phyloP scores from a whole-genome alignment of 2,329 filamentous ascomycete genomes.

The Calonectria pauciramosa region DNA sequence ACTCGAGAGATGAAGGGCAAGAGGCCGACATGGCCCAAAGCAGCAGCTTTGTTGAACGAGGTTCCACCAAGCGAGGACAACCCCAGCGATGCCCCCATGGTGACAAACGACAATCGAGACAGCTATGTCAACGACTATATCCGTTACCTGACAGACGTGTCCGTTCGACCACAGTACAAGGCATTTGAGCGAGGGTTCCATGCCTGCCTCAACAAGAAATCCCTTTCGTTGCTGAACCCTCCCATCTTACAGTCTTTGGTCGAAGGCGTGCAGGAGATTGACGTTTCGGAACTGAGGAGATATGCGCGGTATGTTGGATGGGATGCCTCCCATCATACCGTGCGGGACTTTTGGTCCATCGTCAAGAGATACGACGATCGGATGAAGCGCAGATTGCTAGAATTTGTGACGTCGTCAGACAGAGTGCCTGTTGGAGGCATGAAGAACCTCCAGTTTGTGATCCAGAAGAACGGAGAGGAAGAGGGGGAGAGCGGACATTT shows the following conservation, averaged over 20 bases:
- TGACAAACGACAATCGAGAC: constrained; percentile 84
- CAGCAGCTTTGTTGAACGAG: constrained; percentile 49
- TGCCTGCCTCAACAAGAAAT: constrained; percentile 78
- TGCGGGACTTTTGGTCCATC: constrained; percentile 88
- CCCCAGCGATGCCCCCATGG: constrained; percentile 73
- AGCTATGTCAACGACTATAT: constrained; percentile 89
- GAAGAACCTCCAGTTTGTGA: constrained; percentile 83
- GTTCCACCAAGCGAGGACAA: constrained; percentile 45
- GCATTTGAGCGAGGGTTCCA: constrained; percentile 88
- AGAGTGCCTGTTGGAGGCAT: constrained; percentile 90
- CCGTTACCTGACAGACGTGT: constrained; percentile 83
- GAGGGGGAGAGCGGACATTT: constrained; percentile 68
- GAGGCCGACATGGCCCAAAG: constrained; percentile 67
- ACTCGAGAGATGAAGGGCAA: constrained; percentile 67
- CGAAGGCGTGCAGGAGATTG: constrained; percentile 86
- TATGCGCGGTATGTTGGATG: constrained; percentile 87
- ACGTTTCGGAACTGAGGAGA: constrained; percentile 78
- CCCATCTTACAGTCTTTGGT: constrained; percentile 81
- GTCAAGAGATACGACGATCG: constrained; percentile 76
- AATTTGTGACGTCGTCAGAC: constrained; percentile 96
- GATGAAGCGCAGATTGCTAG: constrained; percentile 82
- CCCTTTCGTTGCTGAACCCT: constrained; percentile 79
- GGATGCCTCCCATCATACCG: constrained; percentile 75
- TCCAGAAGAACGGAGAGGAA: constrained; percentile 82
- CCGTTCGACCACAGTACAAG: constrained; percentile 80